phyloP scores from a whole-genome alignment of 2,329 filamentous ascomycete species.

The Hyphodiscus sp. region DNA sequence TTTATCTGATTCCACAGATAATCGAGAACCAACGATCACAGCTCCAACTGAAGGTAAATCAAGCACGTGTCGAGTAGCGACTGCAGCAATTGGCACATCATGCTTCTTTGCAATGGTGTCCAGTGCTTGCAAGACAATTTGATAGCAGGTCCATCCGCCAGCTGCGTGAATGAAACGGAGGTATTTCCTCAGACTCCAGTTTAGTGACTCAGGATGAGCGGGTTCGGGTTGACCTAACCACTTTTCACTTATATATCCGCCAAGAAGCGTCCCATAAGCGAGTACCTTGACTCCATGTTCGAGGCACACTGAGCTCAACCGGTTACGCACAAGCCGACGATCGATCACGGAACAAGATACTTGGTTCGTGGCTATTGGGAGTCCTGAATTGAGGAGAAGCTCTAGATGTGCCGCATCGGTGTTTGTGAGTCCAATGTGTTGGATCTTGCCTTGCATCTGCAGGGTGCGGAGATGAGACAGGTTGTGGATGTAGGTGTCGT shows the following conservation, averaged over 20 bases:
- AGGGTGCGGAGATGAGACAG: slow-evolving; percentile 26
- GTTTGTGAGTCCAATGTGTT: slow-evolving; percentile 28
- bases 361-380: slow-evolving; percentile 30
- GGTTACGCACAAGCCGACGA: slow-evolving; percentile 21
- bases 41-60: slow-evolving; percentile 3
- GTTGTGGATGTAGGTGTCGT: slow-evolving; percentile 30
- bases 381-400: slow-evolving; percentile 27
- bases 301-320: slow-evolving; percentile 22
- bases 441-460: slow-evolving; percentile 25
- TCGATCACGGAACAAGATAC: slow-evolving; percentile 30
- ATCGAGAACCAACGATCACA: slow-evolving; percentile 8
- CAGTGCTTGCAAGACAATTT: slow-evolving; percentile 4
- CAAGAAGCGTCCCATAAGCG: slow-evolving; percentile 32
- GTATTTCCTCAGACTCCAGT: slow-evolving; percentile 31
- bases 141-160: slow-evolving; percentile 24
- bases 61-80: slow-evolving; percentile 7
- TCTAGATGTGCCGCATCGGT: slow-evolving; percentile 30
- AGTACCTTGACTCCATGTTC: slow-evolving; percentile 24
- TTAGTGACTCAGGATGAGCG: slow-evolving; percentile 14
- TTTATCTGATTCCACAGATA: slow-evolving; percentile 3
- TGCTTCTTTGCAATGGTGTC: slow-evolving; percentile 1
- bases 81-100: slow-evolving; percentile 3
- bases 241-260: slow-evolving; percentile 25
- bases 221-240: slow-evolving; percentile 25
- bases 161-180: slow-evolving; percentile 31